Base-by-base conservation (phyloP, 768 basidiomycete species). In the Suillus occidentalis region DNA sequence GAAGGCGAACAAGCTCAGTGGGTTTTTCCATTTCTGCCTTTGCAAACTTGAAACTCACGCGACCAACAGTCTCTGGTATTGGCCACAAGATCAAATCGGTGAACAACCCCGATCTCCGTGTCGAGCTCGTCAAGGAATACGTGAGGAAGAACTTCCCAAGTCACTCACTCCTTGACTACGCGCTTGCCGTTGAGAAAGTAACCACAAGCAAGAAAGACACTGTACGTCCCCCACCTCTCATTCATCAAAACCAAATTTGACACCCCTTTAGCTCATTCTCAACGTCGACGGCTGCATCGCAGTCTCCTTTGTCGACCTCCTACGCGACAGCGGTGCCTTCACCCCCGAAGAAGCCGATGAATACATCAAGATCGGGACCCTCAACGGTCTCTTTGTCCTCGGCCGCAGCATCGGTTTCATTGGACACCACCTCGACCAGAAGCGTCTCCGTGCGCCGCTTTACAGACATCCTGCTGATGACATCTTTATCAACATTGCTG, bases 71-170 rank as follows among this genome's bases (percentile, higher is more conserved):
- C 84, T 91, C 89, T 69, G 97, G 97, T 83, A 99, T 99, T 70
- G 97, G 97, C 55, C 97, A 99, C 89, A 99, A 99, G 87, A 97
- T 99, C 85, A 99, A 99, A 89, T 94, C 91, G 69, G 92, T 95
- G 69, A 95, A 94, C 80, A 96, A 96, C 87, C 94, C 94, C 57
- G 94, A 95, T 83, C 84, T 94, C 55, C 92, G 92, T 75, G 92
- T 95, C 66, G 91, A 94, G 80, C 89, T 95, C 66, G 93, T 94
- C 62, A 97, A 98, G 85, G 94, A 96, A 81, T 99, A 92, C 72
- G 97, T 97, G 66, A 82, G 76, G 81, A 95, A 97, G 81, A 81
- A 97, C 85, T 99, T 99, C 93, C 97, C 97, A 4, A 90, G 89
- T 73, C 95, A 96, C 81, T 88, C 87, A 68, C 83, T 97, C 68